Conservation (phyloP, 2,329 filamentous ascomycete genomes). For the Emmonsia crescens region DNA sequence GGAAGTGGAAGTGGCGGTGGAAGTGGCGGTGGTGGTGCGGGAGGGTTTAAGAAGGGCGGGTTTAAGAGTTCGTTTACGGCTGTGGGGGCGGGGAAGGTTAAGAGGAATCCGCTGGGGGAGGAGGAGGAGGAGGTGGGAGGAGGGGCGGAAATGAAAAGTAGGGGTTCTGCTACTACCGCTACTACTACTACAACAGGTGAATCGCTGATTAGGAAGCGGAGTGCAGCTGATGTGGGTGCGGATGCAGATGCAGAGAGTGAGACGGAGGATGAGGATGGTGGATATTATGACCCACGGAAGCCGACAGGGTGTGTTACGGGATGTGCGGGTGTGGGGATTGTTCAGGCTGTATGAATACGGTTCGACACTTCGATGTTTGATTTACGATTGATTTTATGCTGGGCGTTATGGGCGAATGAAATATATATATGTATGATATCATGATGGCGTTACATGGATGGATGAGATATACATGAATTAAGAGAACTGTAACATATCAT, state of each 20-base stretch:
- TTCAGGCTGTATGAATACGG: neutral
- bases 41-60: slow-evolving; percentile 64
- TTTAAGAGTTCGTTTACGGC: slow-evolving; percentile 67
- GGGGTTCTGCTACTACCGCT: slow-evolving; percentile 8
- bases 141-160: slow-evolving; percentile 16
- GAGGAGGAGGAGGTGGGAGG: slow-evolving; percentile 31
- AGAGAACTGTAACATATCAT: neutral
- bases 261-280: slow-evolving; percentile 44
- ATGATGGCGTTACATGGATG: neutral
- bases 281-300: slow-evolving; percentile 42
- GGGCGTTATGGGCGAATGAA: neutral
- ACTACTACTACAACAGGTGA: neutral
- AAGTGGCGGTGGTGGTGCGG: slow-evolving; percentile 26
- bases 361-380: neutral
- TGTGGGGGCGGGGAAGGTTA: slow-evolving; percentile 25
- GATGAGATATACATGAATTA: neutral
- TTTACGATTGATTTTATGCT: neutral
- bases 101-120: slow-evolving; percentile 34
- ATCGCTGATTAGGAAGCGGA: neutral
- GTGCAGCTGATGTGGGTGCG: too few species aligned
- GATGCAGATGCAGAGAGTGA: slow-evolving; percentile 61
- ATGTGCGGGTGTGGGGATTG: slow-evolving; percentile 21
- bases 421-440: neutral
- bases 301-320: slow-evolving; percentile 40
- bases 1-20: slow-evolving; percentile 17